These are phyloP conservation scores for Gymnopilus junonius DNA, from an alignment of 768 basidiomycete genomes.

Conservation along the genomic window DNA sequence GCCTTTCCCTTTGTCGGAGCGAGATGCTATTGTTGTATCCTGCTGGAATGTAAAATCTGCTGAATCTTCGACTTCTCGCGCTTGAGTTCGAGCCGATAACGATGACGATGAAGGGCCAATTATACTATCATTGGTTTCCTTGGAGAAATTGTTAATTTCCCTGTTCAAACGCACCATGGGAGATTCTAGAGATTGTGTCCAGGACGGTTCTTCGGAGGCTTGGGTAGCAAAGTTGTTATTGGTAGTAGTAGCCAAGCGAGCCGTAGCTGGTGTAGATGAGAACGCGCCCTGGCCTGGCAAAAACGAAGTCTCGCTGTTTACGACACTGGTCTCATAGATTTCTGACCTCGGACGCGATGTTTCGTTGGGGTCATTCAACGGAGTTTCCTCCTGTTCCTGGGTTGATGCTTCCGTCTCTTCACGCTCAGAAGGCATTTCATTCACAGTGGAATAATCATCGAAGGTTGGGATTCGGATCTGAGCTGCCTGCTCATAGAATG, in stretches of 20 bases:
- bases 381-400: conserved; percentile 27
- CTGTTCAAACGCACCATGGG: conserved; percentile 71
- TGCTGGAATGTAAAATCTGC: conserved; percentile 23
- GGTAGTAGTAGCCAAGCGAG: conserved; percentile 37
- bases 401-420: conserved; percentile 34
- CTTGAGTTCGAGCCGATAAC: conserved; percentile 6
- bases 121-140: conserved; percentile 33
- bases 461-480: conserved; percentile 80
- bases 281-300: conserved; percentile 71
- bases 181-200: conserved; percentile 76
- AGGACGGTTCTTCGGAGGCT: conserved; percentile 59
- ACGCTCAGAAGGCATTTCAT: conserved; percentile 51
- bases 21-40: conserved; percentile 29
- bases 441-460: conserved; percentile 65
- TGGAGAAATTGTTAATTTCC: conserved; percentile 60
- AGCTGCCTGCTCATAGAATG: conserved; percentile 95
- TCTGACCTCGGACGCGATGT: conserved; percentile 24
- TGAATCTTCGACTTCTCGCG: conserved; percentile 18
- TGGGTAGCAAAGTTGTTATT: conserved; percentile 40
- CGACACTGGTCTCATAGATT: conserved; percentile 45
- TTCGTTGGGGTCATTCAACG: conserved; percentile 22
- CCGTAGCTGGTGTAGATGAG: conserved; percentile 80
- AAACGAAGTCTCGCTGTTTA: conserved; percentile 73
- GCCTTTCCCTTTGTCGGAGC: conserved; percentile 49
- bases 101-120: conserved; percentile 19